Conservation (phyloP, 2,329 filamentous ascomycete species). For the Colletotrichum euphorbiae region DNA sequence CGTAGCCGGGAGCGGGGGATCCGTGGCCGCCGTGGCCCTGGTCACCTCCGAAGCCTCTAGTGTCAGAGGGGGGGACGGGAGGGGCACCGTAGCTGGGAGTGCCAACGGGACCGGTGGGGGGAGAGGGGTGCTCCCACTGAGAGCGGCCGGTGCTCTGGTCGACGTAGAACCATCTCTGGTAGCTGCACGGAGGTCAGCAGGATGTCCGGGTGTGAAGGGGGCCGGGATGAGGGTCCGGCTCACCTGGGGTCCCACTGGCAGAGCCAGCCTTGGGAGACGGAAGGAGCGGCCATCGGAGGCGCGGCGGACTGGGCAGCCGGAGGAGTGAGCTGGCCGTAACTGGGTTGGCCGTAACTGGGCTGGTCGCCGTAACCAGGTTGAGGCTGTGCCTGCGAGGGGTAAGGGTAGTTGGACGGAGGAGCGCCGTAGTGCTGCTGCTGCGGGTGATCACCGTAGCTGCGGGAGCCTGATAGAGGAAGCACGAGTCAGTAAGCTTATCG, state of each 20-base stretch:
- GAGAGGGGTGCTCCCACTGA: conserved; percentile 71
- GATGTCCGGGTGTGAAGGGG: not conserved
- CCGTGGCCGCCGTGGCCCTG: conserved; percentile 36
- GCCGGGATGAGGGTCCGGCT: not conserved
- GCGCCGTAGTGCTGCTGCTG: conserved; percentile 41
- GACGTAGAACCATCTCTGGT: conserved; percentile 74
- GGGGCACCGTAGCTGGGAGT: conserved; percentile 29
- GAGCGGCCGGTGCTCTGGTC: conserved; percentile 70
- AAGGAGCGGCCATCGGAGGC: conserved; percentile 44
- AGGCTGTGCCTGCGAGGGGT: conserved; percentile 40
- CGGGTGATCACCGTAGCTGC: conserved; percentile 38
- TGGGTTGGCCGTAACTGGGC: conserved; percentile 36
- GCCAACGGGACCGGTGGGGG: conserved; percentile 32
- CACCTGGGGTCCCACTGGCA: conserved; percentile 70
- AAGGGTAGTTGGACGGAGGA: conserved; percentile 39
- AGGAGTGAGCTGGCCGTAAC: conserved; percentile 36
- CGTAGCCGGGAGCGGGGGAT: conserved; percentile 36
- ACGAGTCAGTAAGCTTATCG: conserved; percentile 37
- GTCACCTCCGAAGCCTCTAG: conserved; percentile 40
- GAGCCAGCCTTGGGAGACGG: conserved; percentile 69
- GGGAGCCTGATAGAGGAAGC: conserved; percentile 30
- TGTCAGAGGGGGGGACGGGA: conserved; percentile 25
- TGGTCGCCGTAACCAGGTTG: conserved; percentile 38
- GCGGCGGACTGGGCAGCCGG: conserved; percentile 48
- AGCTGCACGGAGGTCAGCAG: conserved; percentile 38